These are phyloP conservation scores for Pelargonium australe DNA, from an alignment of 441 rosid genomes.

Conservation along the genomic window DNA sequence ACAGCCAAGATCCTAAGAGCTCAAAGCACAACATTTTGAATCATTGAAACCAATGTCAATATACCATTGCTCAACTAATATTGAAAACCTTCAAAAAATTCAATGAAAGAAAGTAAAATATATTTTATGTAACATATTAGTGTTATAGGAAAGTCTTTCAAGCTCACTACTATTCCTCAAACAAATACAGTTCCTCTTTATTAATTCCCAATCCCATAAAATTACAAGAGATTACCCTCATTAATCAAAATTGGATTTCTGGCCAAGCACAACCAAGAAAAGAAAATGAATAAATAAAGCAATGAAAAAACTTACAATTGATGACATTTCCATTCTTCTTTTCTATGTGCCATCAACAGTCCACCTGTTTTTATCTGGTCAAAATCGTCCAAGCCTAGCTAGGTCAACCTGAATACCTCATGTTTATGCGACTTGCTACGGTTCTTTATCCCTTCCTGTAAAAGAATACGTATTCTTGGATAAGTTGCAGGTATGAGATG, in stretches of 20 bases:
- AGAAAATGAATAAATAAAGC: conserved; percentile 13
- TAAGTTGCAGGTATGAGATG: not conserved
- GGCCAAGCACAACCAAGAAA: conserved; percentile 16
- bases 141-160: too few species aligned
- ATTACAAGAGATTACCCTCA: conserved; percentile 23
- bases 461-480: conserved; percentile 27
- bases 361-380: conserved; percentile 25
- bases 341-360: conserved; percentile 19
- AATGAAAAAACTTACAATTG: conserved; percentile 21
- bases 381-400: conserved; percentile 36
- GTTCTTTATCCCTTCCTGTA: conserved; percentile 29
- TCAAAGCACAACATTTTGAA: too few species aligned
- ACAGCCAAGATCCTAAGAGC: too few species aligned
- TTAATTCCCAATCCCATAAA: conserved; percentile 16
- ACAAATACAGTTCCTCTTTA: conserved; percentile 16
- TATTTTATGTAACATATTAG: too few species aligned
- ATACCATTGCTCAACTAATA: too few species aligned
- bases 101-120: too few species aligned
- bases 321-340: conserved; percentile 20
- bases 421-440: conserved; percentile 22
- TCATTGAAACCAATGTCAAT: too few species aligned
- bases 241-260: conserved; percentile 31
- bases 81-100: too few species aligned
- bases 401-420: conserved; percentile 21
- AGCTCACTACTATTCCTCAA: not conserved